These are phyloP conservation scores for Ceratobasidium sp. DNA, from an alignment of 1,284 basidiomycete genomes.

Conservation along the genomic window DNA sequence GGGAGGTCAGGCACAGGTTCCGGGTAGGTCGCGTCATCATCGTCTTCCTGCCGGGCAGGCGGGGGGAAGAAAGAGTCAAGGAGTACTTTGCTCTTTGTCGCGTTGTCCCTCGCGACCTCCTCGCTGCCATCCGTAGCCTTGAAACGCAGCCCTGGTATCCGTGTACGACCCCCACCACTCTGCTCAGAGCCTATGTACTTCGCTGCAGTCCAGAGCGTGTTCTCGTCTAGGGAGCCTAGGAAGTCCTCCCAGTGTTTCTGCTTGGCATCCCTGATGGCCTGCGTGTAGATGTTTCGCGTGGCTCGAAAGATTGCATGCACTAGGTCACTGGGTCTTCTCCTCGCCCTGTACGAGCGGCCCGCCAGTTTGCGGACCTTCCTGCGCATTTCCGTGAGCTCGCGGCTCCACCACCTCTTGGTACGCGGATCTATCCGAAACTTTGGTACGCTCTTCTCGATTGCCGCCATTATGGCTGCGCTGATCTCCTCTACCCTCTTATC, in stretches of 20 bases:
- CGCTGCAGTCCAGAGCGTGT: conserved; percentile 39
- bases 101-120: too few species aligned
- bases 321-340: not conserved
- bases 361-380: conserved; percentile 8
- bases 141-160: conserved; percentile 16
- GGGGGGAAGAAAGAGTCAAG: too few species aligned
- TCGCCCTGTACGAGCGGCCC: not conserved
- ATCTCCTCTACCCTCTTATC: too few species aligned
- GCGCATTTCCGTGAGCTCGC: not conserved
- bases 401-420: too few species aligned
- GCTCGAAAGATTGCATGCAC: not conserved
- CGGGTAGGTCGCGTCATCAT: too few species aligned
- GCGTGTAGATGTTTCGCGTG: not conserved
- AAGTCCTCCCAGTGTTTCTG: conserved; percentile 42
- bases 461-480: too few species aligned
- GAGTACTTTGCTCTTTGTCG: too few species aligned
- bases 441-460: too few species aligned
- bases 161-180: not conserved
- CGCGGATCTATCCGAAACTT: too few species aligned
- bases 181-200: conserved; percentile 10
- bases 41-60: too few species aligned
- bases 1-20: too few species aligned
- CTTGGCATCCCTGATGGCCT: not conserved
- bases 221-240: not conserved
- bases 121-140: too few species aligned